phyloP scores from a whole-genome alignment of 2,329 filamentous ascomycete genomes.

The Diaporthe velutina region DNA sequence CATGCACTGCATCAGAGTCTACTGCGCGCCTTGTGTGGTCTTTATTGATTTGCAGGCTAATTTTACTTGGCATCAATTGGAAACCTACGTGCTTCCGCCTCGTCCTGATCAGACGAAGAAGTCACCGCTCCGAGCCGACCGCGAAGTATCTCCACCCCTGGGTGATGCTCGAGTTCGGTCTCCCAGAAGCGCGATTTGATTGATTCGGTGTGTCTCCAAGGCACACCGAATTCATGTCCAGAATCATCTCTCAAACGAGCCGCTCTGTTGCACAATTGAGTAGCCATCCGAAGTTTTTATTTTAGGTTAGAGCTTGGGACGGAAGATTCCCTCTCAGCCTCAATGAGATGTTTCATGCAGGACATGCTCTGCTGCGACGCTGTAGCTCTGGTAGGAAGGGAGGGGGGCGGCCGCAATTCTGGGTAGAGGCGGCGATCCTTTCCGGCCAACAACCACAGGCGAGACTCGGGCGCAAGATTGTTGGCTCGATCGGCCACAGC shows the following conservation, averaged over 20 bases:
- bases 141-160: not conserved
- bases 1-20: constrained; percentile 13
- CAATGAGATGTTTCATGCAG: constrained; percentile 26
- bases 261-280: not conserved
- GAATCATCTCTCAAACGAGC: not conserved
- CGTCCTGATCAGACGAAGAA: constrained; percentile 11
- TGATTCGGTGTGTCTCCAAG: not conserved
- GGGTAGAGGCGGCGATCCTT: constrained; percentile 1
- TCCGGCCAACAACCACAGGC: not conserved
- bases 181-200: not conserved
- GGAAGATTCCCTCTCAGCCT: constrained; percentile 29
- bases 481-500: constrained; percentile 32
- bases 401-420: not conserved
- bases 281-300: not conserved
- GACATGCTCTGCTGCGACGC: constrained; percentile 13
- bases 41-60: constrained; percentile 13
- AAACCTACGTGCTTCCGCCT: not conserved
- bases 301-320: constrained; percentile 12
- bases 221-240: not conserved
- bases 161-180: constrained; percentile 2
- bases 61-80: not conserved
- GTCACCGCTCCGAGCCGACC: not conserved
- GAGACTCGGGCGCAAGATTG: not conserved
- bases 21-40: not conserved
- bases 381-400: not conserved